Base-by-base conservation (phyloP, 192 early-diverging fungal genomes). In the Coemansia sp. region DNA sequence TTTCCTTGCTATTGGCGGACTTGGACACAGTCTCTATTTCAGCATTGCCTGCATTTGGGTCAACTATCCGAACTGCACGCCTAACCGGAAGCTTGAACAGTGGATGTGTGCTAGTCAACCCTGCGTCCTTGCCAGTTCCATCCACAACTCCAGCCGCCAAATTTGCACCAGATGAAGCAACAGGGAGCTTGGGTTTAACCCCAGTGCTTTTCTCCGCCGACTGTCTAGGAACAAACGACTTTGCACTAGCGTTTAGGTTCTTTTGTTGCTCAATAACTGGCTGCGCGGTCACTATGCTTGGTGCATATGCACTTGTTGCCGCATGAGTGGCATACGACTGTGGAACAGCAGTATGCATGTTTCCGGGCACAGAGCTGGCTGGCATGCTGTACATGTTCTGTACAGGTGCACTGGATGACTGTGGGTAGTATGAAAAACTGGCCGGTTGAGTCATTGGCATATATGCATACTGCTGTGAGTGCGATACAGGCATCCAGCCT, bases 11-110 rank as follows among this genome's bases (percentile, higher is more conserved):
- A 5, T 45, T 12, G 5, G 41, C 11, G 0, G 41, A 45, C 41
- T 45, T 35, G 32, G 32, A 7, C 41, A 45, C 15, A 2, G 65
- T 17, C 23, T 64, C 47, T 5, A 12, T 15, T 19, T 58, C 41
- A 10, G 67, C 3, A 63, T 66, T 65, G 9, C 49, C 45, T 4
- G 56, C 65, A 48, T 73, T 78, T 22, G 80, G 80, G 11, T 76
- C 63, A 58, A 70, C 67, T 43, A 82, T 82, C 55, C 66, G 64
- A 52, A 82, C 60, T 2, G 65, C 69, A 4, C 69, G 64, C 24
- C 64, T 59, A 47, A 65, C 67, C 0, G 74, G 74, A n/a, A 78
- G 53, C 62, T 73, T 73, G 58, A 76, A 76, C 60, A 60, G 67
- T 10, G 73, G 70, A 48, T 72, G 12, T 10, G 11, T 10, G 41